Conservation (phyloP, 192 early-diverging fungal genomes). For the Umbelopsis isabellina region DNA sequence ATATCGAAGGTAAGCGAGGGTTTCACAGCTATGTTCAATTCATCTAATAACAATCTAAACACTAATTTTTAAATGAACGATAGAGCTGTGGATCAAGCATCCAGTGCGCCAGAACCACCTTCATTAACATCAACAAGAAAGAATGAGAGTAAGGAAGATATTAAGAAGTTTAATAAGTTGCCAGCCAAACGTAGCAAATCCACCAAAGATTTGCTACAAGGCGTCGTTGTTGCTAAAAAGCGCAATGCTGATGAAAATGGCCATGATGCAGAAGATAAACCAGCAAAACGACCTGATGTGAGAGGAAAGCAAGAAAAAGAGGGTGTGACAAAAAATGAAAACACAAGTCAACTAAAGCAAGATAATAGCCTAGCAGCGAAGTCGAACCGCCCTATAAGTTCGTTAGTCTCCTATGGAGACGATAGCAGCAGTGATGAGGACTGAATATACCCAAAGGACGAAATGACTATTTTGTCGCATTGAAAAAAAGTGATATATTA, state of each 20-base stretch:
- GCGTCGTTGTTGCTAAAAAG: slow-evolving; percentile 23
- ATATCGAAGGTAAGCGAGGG: slow-evolving; percentile 50
- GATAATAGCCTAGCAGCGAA: not conserved
- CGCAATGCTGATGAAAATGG: not conserved
- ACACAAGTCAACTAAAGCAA: not conserved
- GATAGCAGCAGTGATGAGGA: slow-evolving; percentile 30
- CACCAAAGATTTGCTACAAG: not conserved
- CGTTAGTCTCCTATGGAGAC: slow-evolving; percentile 29
- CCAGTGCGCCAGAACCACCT: not conserved
- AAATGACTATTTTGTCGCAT: not conserved
- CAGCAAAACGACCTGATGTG: not conserved
- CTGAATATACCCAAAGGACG: not conserved
- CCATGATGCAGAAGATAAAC: not conserved
- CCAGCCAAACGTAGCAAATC: slow-evolving; percentile 7
- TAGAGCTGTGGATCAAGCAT: slow-evolving; percentile 18
- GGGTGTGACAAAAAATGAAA: slow-evolving; percentile 21
- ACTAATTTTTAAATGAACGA: not conserved
- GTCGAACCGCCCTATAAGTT: not conserved
- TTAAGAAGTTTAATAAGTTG: not conserved
- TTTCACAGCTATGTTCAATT: not conserved
- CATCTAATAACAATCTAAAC: not conserved
- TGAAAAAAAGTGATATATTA: too few species aligned
- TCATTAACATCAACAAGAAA: not conserved
- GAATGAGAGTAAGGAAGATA: not conserved
- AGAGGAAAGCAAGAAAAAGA: slow-evolving; percentile 5